Conservation (phyloP, 2,329 filamentous ascomycete species). For the Calonectria hawksworthii region DNA sequence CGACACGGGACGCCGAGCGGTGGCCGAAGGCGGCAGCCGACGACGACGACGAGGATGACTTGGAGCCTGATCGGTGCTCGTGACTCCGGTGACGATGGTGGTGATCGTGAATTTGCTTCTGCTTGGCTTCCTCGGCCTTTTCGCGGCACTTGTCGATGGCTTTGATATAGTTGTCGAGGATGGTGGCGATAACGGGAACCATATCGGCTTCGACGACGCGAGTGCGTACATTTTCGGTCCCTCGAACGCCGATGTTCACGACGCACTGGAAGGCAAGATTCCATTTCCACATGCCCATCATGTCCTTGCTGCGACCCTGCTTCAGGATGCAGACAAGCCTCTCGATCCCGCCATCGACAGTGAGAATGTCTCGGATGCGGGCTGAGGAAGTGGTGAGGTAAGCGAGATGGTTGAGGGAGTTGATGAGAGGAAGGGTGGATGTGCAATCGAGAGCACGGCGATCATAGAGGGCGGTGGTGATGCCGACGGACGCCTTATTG, state of each 20-base stretch:
- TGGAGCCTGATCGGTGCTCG: slow-evolving; percentile 63
- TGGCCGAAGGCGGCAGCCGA: slow-evolving; percentile 60
- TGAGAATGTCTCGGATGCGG: slow-evolving; percentile 96
- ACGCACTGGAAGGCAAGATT: slow-evolving; percentile 99
- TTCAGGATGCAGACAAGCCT: slow-evolving; percentile 97
- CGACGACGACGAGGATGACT: slow-evolving; percentile 56
- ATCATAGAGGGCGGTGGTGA: slow-evolving; percentile 98
- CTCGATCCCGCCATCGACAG: slow-evolving; percentile 98
- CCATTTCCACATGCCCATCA: slow-evolving; percentile 99
- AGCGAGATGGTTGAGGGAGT: slow-evolving; percentile 98
- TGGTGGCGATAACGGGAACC: slow-evolving; percentile 98
- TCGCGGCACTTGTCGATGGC: slow-evolving; percentile 93
- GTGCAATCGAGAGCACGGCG: slow-evolving; percentile 98
- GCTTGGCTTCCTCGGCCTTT: slow-evolving; percentile 86
- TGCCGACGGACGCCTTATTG: slow-evolving; percentile 99
- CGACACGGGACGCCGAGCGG: slow-evolving; percentile 63
- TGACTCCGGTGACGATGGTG: slow-evolving; percentile 65
- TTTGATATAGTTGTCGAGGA: slow-evolving; percentile 98
- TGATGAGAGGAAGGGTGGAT: slow-evolving; percentile 96
- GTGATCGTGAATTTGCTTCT: slow-evolving; percentile 72
- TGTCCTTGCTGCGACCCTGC: slow-evolving; percentile 94
- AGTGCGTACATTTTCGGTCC: slow-evolving; percentile 93
- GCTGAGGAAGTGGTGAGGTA: slow-evolving; percentile 98
- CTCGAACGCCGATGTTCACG: slow-evolving; percentile 97
- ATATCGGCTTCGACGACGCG: slow-evolving; percentile 98